Base-by-base conservation (phyloP, 106 monocot genomes). In the Narthecium ossifragum region DNA sequence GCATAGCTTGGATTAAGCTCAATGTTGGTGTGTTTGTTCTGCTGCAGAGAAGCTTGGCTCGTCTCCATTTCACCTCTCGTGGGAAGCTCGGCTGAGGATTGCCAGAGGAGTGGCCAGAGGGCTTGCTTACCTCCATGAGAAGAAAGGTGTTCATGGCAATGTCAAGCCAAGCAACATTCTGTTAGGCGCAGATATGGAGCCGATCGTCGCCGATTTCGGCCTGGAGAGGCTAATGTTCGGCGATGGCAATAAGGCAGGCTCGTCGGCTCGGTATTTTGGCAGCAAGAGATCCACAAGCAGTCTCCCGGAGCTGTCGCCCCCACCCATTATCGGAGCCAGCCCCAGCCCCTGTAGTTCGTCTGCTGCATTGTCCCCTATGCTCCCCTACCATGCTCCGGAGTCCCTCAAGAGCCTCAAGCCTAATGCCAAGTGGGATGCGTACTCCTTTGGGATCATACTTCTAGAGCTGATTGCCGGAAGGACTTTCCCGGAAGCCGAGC, bases 101-200 rank as follows among this genome's bases (percentile, higher is more conserved):
- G 78, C 84, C n/a, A 70, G 83, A 51, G 96, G 96, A 18, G 71
- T 84, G 8, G 96, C 96, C 6, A 73, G 81, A 51, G 90, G 83
- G 5, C 69, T 98, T 21, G 66, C 86, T 5, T 98, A 71, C 71
- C 62, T 98, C 43, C 96, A 98, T 51, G 96, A 98, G 13, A 98
- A 84, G 80, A 98, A 90, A 71, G 65, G 61, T 37, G 67, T 98
- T n/a, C 96, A 98, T 37, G 96, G 81, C 17, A 90, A 90, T 29
- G 21, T 98, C 47, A 98, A 98, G 62, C 90, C 96, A 8, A 78
- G 79, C 78, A 98, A 98, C 74, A 77, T 98, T 52, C 72, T 98
- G 5, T 70, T 98, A 0, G 46, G 55, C 34, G 27, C 51, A 6
- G 83, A 98, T 25, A 65, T 98, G 67, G 96, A 98, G 32, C 75